Evolutionary conservation across 176 grass and related monocot species (phyloP).

Genomic region (Oryza nivara): DNA sequence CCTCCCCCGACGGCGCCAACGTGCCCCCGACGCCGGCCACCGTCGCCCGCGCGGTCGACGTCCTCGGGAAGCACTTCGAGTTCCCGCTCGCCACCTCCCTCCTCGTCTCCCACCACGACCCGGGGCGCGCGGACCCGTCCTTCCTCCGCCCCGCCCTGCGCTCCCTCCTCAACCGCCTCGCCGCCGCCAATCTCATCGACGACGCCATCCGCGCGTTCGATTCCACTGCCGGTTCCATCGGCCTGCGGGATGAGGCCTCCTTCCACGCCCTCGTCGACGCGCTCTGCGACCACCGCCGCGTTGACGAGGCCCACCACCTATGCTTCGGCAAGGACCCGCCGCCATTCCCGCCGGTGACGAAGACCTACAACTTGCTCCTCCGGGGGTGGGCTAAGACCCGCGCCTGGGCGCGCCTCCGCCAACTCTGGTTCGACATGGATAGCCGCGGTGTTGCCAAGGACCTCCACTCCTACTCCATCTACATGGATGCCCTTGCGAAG

Average conservation of each 20-base stretch:
- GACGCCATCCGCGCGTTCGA: constrained; percentile 53
- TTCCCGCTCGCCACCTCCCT: constrained; percentile 68
- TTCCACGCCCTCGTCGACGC: constrained; percentile 84
- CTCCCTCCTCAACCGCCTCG: constrained; percentile 62
- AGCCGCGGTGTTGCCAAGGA: constrained; percentile 66
- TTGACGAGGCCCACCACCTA: constrained; percentile 72
- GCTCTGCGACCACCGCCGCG: constrained; percentile 80
- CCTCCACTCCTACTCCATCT: constrained; percentile 92
- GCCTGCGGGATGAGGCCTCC: constrained; percentile 55
- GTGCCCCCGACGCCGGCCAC: constrained; percentile 48
- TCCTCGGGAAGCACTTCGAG: constrained; percentile 92
- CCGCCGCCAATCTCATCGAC: constrained; percentile 55
- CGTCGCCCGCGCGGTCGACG: constrained; percentile 71
- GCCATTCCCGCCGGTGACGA: constrained; percentile 60
- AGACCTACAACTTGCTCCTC: constrained; percentile 85
- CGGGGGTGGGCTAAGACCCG: constrained; percentile 77
- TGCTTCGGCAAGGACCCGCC: constrained; percentile 56
- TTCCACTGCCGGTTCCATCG: constrained; percentile 37
- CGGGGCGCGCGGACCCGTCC: constrained; percentile 37
- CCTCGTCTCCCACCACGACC: constrained; percentile 62
- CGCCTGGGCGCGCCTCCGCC: constrained; percentile 60
- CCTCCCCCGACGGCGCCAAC: constrained; percentile 49
- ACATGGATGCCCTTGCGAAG: constrained; percentile 84
- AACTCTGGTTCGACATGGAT: constrained; percentile 96
- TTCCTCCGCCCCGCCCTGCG: constrained; percentile 63